phyloP scores from a whole-genome alignment of 768 basidiomycete genomes.

The Lactarius hatsudake region DNA sequence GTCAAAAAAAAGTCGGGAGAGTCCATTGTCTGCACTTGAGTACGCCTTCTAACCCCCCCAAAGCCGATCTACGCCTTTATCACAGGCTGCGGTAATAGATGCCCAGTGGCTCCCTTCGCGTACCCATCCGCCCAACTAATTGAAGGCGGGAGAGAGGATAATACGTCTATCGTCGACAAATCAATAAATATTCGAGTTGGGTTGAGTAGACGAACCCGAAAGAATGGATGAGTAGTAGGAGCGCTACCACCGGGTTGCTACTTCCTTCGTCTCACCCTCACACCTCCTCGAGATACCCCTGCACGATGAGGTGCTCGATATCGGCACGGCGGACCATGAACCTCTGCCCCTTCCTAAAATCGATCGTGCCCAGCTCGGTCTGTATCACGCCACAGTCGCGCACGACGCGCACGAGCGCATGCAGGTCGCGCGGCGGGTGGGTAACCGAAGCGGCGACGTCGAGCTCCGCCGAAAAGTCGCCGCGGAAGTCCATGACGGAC shows the following conservation, averaged over 20 bases:
- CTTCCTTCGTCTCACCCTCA: conserved; percentile 29
- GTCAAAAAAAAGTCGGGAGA: background rate
- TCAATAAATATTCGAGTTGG: background rate
- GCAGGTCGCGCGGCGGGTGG: conserved; percentile 83
- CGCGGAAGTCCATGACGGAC: conserved; percentile 79
- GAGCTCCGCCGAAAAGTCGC: conserved; percentile 80
- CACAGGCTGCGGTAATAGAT: background rate
- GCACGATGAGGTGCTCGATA: conserved; percentile 91
- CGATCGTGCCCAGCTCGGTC: conserved; percentile 86
- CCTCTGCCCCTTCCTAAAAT: conserved; percentile 86
- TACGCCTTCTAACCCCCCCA: background rate
- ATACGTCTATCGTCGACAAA: background rate
- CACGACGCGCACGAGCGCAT: conserved; percentile 83
- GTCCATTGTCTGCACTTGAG: background rate
- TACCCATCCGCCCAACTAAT: background rate
- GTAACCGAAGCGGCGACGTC: conserved; percentile 84
- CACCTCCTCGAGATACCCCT: conserved; percentile 90
- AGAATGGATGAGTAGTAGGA: background rate
- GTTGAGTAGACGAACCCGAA: background rate
- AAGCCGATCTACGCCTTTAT: background rate
- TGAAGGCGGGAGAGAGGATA: background rate
- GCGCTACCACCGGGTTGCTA: no score
- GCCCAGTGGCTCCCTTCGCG: background rate
- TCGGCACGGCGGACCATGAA: conserved; percentile 86
- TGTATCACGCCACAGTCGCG: conserved; percentile 89